Conservation (phyloP, 2,329 filamentous ascomycete species). For the Sarocladium brachiariae region DNA sequence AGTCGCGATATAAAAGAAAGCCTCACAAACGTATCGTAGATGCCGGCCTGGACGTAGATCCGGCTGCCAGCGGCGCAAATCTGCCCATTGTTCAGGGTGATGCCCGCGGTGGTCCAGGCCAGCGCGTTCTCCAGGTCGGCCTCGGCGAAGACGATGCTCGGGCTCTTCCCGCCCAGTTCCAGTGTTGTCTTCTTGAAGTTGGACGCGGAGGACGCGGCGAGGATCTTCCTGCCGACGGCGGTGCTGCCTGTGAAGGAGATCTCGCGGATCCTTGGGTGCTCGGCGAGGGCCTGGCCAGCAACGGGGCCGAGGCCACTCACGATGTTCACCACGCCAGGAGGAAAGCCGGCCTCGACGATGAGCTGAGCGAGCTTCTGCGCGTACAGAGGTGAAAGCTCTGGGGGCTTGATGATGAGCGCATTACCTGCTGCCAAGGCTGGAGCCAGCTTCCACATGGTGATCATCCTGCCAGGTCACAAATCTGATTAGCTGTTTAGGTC, state of each 20-base stretch:
- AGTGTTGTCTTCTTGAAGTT: slow-evolving; percentile 49
- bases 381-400: slow-evolving; percentile 55
- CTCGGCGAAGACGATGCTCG: slow-evolving; percentile 51
- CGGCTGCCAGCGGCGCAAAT: slow-evolving; percentile 6
- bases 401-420: slow-evolving; percentile 51
- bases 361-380: slow-evolving; percentile 53
- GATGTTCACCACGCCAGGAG: slow-evolving; percentile 65
- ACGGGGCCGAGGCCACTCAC: slow-evolving; percentile 59
- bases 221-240: slow-evolving; percentile 57
- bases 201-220: slow-evolving; percentile 56
- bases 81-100: slow-evolving; percentile 10
- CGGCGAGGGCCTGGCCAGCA: slow-evolving; percentile 57
- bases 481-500: background rate
- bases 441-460: slow-evolving; percentile 46
- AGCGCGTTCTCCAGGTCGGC: slow-evolving; percentile 56
- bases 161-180: slow-evolving; percentile 53
- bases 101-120: slow-evolving; percentile 30
- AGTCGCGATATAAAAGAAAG: no score
- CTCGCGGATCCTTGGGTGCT: slow-evolving; percentile 60
- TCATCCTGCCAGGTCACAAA: background rate
- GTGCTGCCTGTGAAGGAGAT: slow-evolving; percentile 68
- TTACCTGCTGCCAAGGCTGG: slow-evolving; percentile 56
- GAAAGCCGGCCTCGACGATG: slow-evolving; percentile 36
- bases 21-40: background rate
- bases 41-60: background rate